Evolutionary conservation across 805 yeast species (phyloP).

Genomic region (Candida cerambycidarum): DNA sequence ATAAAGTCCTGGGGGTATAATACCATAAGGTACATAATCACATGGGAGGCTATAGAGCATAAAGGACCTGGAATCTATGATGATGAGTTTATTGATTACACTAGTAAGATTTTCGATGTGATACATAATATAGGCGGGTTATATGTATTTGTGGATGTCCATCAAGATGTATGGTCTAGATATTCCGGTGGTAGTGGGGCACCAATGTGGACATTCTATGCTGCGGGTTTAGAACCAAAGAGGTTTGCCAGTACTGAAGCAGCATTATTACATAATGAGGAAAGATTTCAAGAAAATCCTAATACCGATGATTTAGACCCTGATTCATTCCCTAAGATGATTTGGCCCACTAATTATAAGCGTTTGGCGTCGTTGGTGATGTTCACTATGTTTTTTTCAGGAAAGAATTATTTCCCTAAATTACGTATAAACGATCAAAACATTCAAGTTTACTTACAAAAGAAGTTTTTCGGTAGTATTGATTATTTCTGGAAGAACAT

Average conservation of each 20-base stretch:
- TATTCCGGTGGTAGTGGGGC: constrained; percentile 91
- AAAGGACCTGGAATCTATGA: constrained; percentile 84
- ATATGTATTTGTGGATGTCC: constrained; percentile 82
- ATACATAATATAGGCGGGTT: constrained; percentile 67
- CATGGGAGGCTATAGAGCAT: constrained; percentile 95
- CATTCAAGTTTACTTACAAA: constrained; percentile 76
- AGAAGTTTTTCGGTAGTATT: constrained; percentile 58
- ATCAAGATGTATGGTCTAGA: constrained; percentile 94
- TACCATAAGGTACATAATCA: constrained; percentile 68
- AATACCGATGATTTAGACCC: constrained; percentile 11
- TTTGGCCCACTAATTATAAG: constrained; percentile 88
- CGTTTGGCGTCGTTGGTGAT: constrained; percentile 74
- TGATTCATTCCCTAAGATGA: constrained; percentile 73
- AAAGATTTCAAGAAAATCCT: constrained; percentile 28
- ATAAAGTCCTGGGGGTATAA: constrained; percentile 83
- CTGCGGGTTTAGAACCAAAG: constrained; percentile 83
- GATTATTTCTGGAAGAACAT: constrained; percentile 33
- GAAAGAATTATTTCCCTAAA: constrained; percentile 73
- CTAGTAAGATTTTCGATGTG: constrained; percentile 58
- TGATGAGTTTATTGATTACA: constrained; percentile 68
- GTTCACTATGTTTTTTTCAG: constrained; percentile 86
- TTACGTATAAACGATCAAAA: constrained; percentile 68
- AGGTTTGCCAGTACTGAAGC: constrained; percentile 74
- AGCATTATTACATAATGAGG: constrained; percentile 68
- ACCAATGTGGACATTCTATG: constrained; percentile 88